Conservation (phyloP, 2,329 filamentous ascomycete species). For the Cytospora mali region DNA sequence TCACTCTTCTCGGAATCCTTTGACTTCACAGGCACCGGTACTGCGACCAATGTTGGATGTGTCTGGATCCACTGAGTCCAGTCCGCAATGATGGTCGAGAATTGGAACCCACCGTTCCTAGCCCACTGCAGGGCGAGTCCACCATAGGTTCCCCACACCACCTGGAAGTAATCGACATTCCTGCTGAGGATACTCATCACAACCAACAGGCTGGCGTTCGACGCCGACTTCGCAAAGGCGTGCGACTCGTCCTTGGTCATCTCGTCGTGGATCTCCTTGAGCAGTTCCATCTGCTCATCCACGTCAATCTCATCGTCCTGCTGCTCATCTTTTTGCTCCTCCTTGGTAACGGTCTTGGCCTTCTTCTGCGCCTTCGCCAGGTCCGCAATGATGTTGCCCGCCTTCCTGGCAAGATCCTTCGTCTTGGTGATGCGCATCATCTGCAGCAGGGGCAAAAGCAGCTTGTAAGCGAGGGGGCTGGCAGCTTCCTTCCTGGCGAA, state of each 20-base stretch:
- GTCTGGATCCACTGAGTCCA: conserved; percentile 69
- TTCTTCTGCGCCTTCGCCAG: conserved; percentile 71
- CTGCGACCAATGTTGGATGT: conserved; percentile 22
- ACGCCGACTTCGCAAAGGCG: conserved; percentile 73
- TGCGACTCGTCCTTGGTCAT: conserved; percentile 65
- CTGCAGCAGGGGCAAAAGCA: conserved; percentile 76
- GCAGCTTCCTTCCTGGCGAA: conserved; percentile 79
- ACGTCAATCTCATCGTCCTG: conserved; percentile 41
- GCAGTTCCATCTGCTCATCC: conserved; percentile 55
- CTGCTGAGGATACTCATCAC: conserved; percentile 62
- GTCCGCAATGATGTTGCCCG: conserved; percentile 69
- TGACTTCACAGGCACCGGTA: conserved; percentile 3
- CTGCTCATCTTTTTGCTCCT: conserved; percentile 38
- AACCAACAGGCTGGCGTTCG: conserved; percentile 69
- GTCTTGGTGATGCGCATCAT: conserved; percentile 76
- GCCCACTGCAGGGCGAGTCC: conserved; percentile 48
- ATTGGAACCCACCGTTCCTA: conserved; percentile 22
- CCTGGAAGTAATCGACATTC: conserved; percentile 37
- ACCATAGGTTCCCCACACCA: conserved; percentile 50
- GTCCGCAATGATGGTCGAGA: conserved; percentile 66
- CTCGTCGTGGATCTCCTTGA: conserved; percentile 70
- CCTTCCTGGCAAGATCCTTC: conserved; percentile 75
- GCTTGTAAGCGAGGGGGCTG: conserved; percentile 66
- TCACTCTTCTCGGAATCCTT: background rate
- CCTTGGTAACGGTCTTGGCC: conserved; percentile 47